phyloP scores from a whole-genome alignment of 495 filamentous ascomycete genomes.

The Penicillium turbatum region DNA sequence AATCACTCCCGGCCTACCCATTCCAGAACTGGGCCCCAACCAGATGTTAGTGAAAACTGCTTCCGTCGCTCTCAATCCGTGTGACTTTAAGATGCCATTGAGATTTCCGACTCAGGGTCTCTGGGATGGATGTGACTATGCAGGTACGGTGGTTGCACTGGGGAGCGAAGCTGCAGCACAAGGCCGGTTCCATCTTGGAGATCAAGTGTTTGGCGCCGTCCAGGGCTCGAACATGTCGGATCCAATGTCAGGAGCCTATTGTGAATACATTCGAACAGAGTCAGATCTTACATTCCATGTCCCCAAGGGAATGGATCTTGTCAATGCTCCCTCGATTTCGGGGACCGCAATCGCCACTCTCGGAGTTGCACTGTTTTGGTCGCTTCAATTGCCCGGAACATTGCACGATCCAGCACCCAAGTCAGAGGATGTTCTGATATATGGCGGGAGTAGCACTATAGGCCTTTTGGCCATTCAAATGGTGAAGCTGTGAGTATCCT shows the following conservation, averaged over 20 bases:
- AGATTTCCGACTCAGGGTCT: slow-evolving; percentile 32
- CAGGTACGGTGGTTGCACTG: slow-evolving; percentile 35
- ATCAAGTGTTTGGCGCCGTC: slow-evolving; percentile 32
- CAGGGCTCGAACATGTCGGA: slow-evolving; percentile 31
- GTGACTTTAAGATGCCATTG: slow-evolving; percentile 41
- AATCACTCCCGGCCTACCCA: slow-evolving; percentile 12
- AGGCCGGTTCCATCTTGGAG: slow-evolving; percentile 22
- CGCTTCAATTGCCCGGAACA: slow-evolving; percentile 24
- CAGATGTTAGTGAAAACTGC: slow-evolving; percentile 28
- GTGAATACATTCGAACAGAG: slow-evolving; percentile 27
- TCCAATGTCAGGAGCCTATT: slow-evolving; percentile 32
- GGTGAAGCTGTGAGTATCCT: slow-evolving; percentile 26
- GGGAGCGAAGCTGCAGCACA: slow-evolving; percentile 18
- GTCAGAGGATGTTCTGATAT: slow-evolving; percentile 34
- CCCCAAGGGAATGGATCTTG: slow-evolving; percentile 9
- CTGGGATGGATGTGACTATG: slow-evolving; percentile 41
- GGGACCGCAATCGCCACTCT: slow-evolving; percentile 27
- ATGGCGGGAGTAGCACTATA: slow-evolving; percentile 44
- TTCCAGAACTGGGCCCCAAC: slow-evolving; percentile 20
- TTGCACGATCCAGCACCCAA: slow-evolving; percentile 21
- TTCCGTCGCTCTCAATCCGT: slow-evolving; percentile 45
- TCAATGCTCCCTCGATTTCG: slow-evolving; percentile 12
- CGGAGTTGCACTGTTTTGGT: slow-evolving; percentile 27
- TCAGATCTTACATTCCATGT: slow-evolving; percentile 23
- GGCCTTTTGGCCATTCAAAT: slow-evolving; percentile 46